These are phyloP conservation scores for Actinidia arguta DNA, from an alignment of 179 eudicot species.

Conservation along the genomic window DNA sequence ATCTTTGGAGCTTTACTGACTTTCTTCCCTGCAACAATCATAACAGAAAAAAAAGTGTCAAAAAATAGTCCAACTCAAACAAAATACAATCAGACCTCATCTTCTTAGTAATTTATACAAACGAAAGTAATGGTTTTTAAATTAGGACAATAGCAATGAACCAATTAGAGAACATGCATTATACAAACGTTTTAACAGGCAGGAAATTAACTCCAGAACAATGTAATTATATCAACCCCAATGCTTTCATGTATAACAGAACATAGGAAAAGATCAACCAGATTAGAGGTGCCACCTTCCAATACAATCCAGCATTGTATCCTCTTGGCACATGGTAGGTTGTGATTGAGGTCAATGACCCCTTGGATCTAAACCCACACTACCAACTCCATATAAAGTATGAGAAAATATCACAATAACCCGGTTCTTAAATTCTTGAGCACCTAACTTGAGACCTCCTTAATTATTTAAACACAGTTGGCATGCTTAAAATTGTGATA, in stretches of 20 bases:
- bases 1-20: constrained; percentile 67
- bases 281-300: not conserved
- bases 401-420: not conserved
- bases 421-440: not conserved
- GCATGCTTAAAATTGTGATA: not conserved
- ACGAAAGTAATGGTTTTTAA: not conserved
- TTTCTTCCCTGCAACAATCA: constrained; percentile 41
- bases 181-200: not conserved
- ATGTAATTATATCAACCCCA: not conserved
- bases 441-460: not conserved
- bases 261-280: not conserved
- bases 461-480: not conserved
- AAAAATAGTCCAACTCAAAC: too few relatives aligned
- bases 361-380: not conserved
- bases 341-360: too few relatives aligned
- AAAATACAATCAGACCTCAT: not conserved
- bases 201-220: not conserved
- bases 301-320: not conserved
- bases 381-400: not conserved
- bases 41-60: not conserved
- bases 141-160: not conserved
- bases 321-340: not conserved
- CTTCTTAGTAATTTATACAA: not conserved
- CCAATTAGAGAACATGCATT: constrained; percentile 7
- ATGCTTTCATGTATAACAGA: not conserved